phyloP scores from a whole-genome alignment of 2,329 filamentous ascomycete species.

The Alternaria arbusti region DNA sequence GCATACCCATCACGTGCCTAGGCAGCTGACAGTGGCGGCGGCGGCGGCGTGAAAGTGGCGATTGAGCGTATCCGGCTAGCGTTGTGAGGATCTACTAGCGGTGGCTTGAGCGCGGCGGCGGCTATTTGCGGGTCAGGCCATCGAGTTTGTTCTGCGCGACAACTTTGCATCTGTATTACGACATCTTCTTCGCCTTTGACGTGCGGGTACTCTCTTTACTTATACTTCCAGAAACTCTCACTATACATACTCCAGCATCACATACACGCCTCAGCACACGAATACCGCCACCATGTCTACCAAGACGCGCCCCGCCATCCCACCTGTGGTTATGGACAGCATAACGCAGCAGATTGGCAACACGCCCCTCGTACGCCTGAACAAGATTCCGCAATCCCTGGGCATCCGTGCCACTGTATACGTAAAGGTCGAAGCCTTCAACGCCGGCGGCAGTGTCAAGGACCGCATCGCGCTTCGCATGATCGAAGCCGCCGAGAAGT shows the following conservation, averaged over 20 bases:
- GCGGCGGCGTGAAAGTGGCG: background rate
- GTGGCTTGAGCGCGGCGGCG: constrained; percentile 19
- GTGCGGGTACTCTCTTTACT: constrained; percentile 6
- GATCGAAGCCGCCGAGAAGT: constrained; percentile 93
- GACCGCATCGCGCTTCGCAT: constrained; percentile 95
- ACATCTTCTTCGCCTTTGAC: background rate
- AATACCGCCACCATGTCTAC: constrained; percentile 52
- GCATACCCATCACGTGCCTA: background rate
- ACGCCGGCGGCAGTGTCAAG: constrained; percentile 91
- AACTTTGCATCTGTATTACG: constrained; percentile 1
- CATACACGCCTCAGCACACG: background rate
- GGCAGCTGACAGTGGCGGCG: background rate
- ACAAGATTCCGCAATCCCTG: constrained; percentile 88
- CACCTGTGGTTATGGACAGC: constrained; percentile 65
- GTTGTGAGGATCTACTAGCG: constrained; percentile 12
- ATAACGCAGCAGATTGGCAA: constrained; percentile 91
- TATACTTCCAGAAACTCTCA: background rate
- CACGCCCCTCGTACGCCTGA: constrained; percentile 92
- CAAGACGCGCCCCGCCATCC: constrained; percentile 57
- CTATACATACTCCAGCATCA: background rate
- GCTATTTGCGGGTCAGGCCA: constrained; percentile 23
- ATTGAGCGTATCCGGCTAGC: background rate
- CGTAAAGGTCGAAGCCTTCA: constrained; percentile 91
- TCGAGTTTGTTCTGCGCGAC: constrained; percentile 20
- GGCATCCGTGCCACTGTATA: constrained; percentile 90